phyloP scores from a whole-genome alignment of 148 eudicot species.

The Fagopyrum tataricum region DNA sequence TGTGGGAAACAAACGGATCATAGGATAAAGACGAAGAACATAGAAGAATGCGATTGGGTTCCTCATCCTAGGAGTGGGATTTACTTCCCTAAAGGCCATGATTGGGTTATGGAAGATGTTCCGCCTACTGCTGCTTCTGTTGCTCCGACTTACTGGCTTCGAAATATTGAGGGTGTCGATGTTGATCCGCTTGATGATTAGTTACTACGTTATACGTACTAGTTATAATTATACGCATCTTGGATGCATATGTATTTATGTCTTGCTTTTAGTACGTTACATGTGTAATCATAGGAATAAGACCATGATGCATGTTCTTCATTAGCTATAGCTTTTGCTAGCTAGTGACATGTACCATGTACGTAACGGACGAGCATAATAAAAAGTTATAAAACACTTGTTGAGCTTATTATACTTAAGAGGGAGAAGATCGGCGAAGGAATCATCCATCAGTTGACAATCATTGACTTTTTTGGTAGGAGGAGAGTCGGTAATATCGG shows the following conservation, averaged over 20 bases:
- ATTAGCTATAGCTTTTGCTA: no score
- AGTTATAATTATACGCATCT: background rate
- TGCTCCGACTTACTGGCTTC: slow-evolving; percentile 36
- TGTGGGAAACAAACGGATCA: no score
- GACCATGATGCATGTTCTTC: background rate
- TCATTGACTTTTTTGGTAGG: no score
- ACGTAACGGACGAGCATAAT: background rate
- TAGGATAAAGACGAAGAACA: background rate
- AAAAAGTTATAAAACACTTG: background rate
- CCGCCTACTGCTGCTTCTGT: slow-evolving; percentile 32
- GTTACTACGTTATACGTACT: background rate
- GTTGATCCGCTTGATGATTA: background rate
- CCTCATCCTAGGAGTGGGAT: slow-evolving; percentile 59
- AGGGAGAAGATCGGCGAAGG: no score
- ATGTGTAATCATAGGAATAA: background rate
- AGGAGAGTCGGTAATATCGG: no score
- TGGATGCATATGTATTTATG: background rate
- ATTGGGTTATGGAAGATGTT: slow-evolving; percentile 49
- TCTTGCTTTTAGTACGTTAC: background rate
- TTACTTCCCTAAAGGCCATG: slow-evolving; percentile 52
- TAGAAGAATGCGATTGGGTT: slow-evolving; percentile 28
- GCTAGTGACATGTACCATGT: background rate
- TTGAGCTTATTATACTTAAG: background rate
- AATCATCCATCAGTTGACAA: no score
- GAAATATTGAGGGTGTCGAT: slow-evolving; percentile 45